These are phyloP conservation scores for Ustilago sp. DNA, from an alignment of 1,284 basidiomycete genomes.

Conservation along the genomic window DNA sequence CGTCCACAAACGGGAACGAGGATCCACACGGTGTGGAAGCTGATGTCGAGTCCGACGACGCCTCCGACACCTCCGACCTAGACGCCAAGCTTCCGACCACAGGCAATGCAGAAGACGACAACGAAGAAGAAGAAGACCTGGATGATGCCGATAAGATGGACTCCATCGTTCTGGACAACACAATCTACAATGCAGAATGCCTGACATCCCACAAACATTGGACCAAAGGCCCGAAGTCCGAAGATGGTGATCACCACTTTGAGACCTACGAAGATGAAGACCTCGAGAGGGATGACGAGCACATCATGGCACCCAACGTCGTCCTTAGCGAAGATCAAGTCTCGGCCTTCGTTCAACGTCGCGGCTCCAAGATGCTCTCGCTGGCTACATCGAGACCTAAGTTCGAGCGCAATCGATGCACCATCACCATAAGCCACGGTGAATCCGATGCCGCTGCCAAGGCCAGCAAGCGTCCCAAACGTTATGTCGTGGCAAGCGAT, in stretches of 20 bases:
- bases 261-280: slow-evolving; percentile 46
- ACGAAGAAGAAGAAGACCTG: slow-evolving; percentile 32
- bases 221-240: slow-evolving; percentile 28
- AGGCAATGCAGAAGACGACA: slow-evolving; percentile 22
- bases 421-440: slow-evolving; percentile 83
- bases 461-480: slow-evolving; percentile 75
- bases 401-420: slow-evolving; percentile 92
- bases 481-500: slow-evolving; percentile 92
- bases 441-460: slow-evolving; percentile 60
- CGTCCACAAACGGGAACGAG: slow-evolving; percentile 12
- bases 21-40: slow-evolving; percentile 33
- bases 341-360: slow-evolving; percentile 30
- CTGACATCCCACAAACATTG: slow-evolving; percentile 59
- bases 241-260: slow-evolving; percentile 41
- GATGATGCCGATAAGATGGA: slow-evolving; percentile 50
- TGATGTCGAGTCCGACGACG: slow-evolving; percentile 41
- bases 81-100: slow-evolving; percentile 13
- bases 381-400: slow-evolving; percentile 73
- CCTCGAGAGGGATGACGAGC: slow-evolving; percentile 43
- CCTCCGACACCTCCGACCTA: slow-evolving; percentile 16
- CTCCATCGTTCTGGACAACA: slow-evolving; percentile 59
- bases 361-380: slow-evolving; percentile 42
- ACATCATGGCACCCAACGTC: slow-evolving; percentile 49
- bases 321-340: slow-evolving; percentile 48
- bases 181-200: slow-evolving; percentile 62